Base-by-base conservation (phyloP, 108 stramenopile species). In the Cylindrotheca fusiformis region DNA sequence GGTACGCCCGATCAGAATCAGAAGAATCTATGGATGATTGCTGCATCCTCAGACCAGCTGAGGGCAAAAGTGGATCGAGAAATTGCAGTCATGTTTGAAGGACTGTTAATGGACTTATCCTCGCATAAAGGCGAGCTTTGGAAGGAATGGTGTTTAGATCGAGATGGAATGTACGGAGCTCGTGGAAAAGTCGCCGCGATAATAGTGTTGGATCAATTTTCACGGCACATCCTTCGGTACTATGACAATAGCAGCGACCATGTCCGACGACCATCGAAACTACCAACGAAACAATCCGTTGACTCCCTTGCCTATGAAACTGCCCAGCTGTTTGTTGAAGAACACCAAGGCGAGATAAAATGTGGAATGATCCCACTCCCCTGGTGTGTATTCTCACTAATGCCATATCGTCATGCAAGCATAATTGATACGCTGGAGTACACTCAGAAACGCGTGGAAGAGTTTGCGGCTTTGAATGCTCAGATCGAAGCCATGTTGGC, bases 11-110 rank as follows among this genome's bases (percentile, higher is more conserved):
- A 93, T 52, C 55, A 57, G 23, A 60, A 84, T 3, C 92, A 90
- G 68, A 90, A 93, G 55, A 71, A 75, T 32, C 71, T 93, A 0
- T 93, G 92, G 92, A 93, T 93, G 92, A 90, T 93, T 67, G 81
- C 85, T 14, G 60, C 85, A 17, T 81, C 82, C 30, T 87, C 90
- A 0, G 49, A 26, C 20, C 59, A 78, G 52, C 76, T 72, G 23
- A 67, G 75, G 18, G 28, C 53, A 47, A 52, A 58, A 45, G 80
- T 91, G 14, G 90, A 91, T 77, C 58, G 65, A 19, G 76, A 84
- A 45, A 86, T 91, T 70, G 46, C 84, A 44, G 59, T 79, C 0
- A 55, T 66, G 48, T 91, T 91, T 47, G 77, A 70, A 49, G 41
- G 32, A 18, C 46, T 81, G 8, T 31, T 85, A 58, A 23, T 33